A percentile compares a stretch with the other conserved stretches of the same genome.
Conservation (phyloP, 208 protist species). For the Borovskyia barvae region DNA sequence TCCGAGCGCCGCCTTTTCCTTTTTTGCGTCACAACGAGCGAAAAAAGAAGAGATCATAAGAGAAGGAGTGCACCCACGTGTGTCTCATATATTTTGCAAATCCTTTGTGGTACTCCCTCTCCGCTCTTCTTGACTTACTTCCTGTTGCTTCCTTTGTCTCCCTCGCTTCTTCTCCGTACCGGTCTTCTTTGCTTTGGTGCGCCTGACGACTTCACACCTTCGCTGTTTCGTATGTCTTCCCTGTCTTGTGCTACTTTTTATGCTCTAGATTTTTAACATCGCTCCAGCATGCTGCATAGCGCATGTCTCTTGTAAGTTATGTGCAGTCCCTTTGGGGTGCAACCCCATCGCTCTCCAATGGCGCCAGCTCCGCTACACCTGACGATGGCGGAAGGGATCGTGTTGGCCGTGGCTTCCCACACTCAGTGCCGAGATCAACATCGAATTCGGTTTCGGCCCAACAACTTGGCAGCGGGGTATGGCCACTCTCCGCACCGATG, state of each 20-base stretch:
- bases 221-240: conserved; percentile 2
- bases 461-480: conserved; percentile 36
- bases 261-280: not conserved
- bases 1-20: too few relatives aligned
- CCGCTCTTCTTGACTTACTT: not conserved
- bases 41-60: too few relatives aligned
- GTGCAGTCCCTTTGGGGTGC: conserved; percentile 15
- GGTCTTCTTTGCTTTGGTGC: not conserved
- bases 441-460: conserved; percentile 9
- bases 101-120: not conserved
- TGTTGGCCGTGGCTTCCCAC: too few relatives aligned
- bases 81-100: not conserved
- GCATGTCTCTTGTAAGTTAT: conserved; percentile 21
- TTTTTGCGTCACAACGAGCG: too few relatives aligned
- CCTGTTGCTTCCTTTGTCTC: not conserved
- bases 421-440: not conserved
- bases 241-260: not conserved
- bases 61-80: too few relatives aligned
- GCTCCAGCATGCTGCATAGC: not conserved
- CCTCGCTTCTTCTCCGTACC: not conserved
- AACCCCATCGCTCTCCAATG: too few relatives aligned
- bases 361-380: too few relatives aligned
- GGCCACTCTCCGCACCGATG: conserved; percentile 57
- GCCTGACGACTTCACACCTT: not conserved
- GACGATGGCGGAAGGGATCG: too few relatives aligned